Percentiles rank a stretch among this genome's conserved stretches.
These are phyloP conservation scores for Triticum urartu DNA, from an alignment of 176 grass and related monocot species.

Conservation along the genomic window DNA sequence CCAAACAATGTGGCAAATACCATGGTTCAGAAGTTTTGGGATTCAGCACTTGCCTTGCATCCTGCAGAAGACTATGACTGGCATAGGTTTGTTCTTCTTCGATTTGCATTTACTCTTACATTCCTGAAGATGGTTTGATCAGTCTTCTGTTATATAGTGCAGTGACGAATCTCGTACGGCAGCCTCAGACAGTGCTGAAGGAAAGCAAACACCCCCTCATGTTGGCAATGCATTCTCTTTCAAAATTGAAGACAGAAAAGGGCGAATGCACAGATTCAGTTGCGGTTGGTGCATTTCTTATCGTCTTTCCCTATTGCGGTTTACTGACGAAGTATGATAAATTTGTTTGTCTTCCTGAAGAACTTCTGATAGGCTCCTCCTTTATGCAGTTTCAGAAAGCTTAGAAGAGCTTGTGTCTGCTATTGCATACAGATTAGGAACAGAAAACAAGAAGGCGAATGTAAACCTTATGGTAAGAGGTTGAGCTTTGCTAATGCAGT, in stretches of 20 bases:
- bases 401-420: conserved; percentile 61
- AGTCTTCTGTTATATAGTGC: conserved; percentile 17
- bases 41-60: conserved; percentile 63
- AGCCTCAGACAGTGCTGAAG: conserved; percentile 41
- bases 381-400: conserved; percentile 51
- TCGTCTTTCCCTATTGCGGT: neutral
- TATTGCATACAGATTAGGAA: conserved; percentile 51
- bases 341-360: too few relatives aligned
- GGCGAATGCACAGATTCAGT: conserved; percentile 67
- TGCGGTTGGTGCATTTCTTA: conserved; percentile 49
- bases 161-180: conserved; percentile 54
- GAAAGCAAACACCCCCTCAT: conserved; percentile 28
- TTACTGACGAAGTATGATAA: neutral
- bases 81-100: conserved; percentile 48
- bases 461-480: conserved; percentile 67
- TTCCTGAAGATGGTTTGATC: neutral
- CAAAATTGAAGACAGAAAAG: conserved; percentile 39
- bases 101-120: neutral
- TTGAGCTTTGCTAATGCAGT: conserved; percentile 1
- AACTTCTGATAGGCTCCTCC: conserved; percentile 12
- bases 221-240: too few relatives aligned
- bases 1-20: conserved; percentile 58
- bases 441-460: conserved; percentile 27
- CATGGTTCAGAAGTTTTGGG: conserved; percentile 87
- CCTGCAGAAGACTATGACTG: conserved; percentile 57